These are phyloP conservation scores for Podochytrium sp. DNA, from an alignment of 192 early-diverging fungal species.

Conservation along the genomic window DNA sequence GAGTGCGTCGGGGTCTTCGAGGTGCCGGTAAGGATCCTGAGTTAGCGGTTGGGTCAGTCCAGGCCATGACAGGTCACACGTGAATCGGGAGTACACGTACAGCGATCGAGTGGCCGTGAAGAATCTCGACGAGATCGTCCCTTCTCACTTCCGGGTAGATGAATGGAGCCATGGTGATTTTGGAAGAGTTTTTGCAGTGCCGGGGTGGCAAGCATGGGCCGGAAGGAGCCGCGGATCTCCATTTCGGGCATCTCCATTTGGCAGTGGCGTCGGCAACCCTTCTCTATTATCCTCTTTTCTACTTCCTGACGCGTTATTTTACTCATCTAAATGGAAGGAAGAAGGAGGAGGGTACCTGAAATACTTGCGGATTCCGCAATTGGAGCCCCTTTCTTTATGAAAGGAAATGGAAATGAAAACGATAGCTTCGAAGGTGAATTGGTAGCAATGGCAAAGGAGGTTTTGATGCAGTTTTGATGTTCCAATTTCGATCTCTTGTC, in stretches of 20 bases:
- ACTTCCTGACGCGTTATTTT: too few species aligned
- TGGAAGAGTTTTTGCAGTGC: neutral
- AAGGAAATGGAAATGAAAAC: too few species aligned
- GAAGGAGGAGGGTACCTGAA: too few species aligned
- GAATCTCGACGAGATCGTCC: slow-evolving; percentile 36
- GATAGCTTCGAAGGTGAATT: neutral
- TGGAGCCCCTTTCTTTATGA: too few species aligned
- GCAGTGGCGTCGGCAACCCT: too few species aligned
- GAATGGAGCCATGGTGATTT: neutral
- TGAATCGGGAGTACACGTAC: neutral
- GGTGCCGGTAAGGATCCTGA: slow-evolving; percentile 64
- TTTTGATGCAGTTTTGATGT: slow-evolving; percentile 10
- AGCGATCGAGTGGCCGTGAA: slow-evolving; percentile 6
- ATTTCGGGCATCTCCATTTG: too few species aligned
- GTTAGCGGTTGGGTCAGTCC: neutral
- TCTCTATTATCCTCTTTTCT: too few species aligned
- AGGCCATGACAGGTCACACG: neutral
- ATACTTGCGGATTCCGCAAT: too few species aligned
- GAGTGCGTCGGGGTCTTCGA: slow-evolving; percentile 58
- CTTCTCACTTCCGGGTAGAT: slow-evolving; percentile 48
- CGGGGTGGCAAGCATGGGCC: too few species aligned
- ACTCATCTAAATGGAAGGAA: too few species aligned
- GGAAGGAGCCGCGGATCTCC: too few species aligned
- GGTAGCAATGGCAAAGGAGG: slow-evolving; percentile 2
- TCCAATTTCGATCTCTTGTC: neutral